Evolutionary conservation across 2,329 filamentous ascomycete species (phyloP), one percentile per base, ranked within the genome.

Genomic region (Sphaerulina musiva): DNA sequence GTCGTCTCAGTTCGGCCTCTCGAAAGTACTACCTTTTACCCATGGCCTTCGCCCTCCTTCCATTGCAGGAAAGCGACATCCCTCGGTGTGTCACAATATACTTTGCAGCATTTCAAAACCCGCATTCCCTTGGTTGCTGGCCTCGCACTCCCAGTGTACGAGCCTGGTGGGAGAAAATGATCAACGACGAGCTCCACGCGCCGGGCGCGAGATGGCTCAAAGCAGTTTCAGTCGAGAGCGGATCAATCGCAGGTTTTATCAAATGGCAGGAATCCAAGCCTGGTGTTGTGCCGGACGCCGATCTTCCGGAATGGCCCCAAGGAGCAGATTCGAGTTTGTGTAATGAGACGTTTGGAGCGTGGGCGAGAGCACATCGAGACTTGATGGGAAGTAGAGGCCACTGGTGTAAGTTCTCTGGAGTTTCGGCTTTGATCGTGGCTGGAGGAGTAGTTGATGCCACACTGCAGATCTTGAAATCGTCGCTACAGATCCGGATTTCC

Each of bases 401-500:
- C 57, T 66, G 64, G 65, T 66, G 65, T 67, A 50, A 48, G 64
- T 64, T 14, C 1, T 11, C 34, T 36, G 34, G 12, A 36, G 34
- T 17, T 43, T 17, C 3, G n/a, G 17, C 36, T 47, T 39, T 46
- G 39, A 43, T 53, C 38, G 14, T 20, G 9, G 41, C 14, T 29
- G 48, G 31, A 44, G 39, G 17, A 4, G 14, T 17, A 5, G 12
- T 5, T 38, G 2, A 14, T 17, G 17, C 14, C 11, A 10, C 32
- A 11, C 6, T 45, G 4, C 40, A 66, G 63, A 67, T 52, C 62
- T 67, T n/a, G 64, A 66, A 46, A 62, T 69, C 14, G 49, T 71
- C 10, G 62, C 58, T 6, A 73, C 71, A 41, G 66, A 68, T 53
- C 71, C 72, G 0, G 62, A 66, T 1, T 68, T 72, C 23, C 71